phyloP scores from a whole-genome alignment of 306 rosid genomes.

The Corylus heterophylla region DNA sequence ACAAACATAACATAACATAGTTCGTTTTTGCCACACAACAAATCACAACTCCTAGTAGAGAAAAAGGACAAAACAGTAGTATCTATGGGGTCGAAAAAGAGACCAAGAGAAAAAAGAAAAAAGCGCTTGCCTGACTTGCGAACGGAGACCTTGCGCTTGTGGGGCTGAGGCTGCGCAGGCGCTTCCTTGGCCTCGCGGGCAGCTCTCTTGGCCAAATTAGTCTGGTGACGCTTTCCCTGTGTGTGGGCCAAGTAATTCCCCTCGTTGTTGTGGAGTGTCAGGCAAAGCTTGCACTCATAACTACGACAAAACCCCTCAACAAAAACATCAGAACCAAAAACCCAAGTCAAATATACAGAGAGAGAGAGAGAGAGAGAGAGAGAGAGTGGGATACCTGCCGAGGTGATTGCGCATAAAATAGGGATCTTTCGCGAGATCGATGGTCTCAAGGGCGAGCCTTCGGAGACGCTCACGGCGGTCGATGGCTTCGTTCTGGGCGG shows the following conservation, averaged over 20 bases:
- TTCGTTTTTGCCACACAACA: not conserved
- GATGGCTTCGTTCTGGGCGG: slow-evolving; percentile 95
- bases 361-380: not conserved
- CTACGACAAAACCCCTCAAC: slow-evolving; percentile 35
- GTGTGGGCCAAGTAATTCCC: slow-evolving; percentile 97
- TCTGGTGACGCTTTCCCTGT: slow-evolving; percentile 95
- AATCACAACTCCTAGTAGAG: not conserved
- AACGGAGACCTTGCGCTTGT: slow-evolving; percentile 78
- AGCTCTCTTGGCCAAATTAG: slow-evolving; percentile 88
- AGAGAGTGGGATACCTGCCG: slow-evolving; percentile 46
- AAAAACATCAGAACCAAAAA: not conserved
- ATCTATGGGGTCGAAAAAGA: not conserved
- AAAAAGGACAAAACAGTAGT: not conserved
- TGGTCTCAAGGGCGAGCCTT: slow-evolving; percentile 86
- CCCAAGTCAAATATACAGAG: not conserved
- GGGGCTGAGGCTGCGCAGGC: slow-evolving; percentile 96
- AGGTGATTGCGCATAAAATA: slow-evolving; percentile 98
- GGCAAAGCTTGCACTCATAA: slow-evolving; percentile 90
- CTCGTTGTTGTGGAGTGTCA: slow-evolving; percentile 93
- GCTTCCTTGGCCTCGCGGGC: slow-evolving; percentile 98
- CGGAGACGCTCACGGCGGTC: slow-evolving; percentile 98
- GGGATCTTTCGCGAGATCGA: slow-evolving; percentile 95
- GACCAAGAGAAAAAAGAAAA: not conserved
- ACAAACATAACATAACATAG: not conserved
- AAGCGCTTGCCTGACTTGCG: slow-evolving; percentile 61